phyloP scores from a whole-genome alignment of 306 rosid species.

The Trifolium pratense region DNA sequence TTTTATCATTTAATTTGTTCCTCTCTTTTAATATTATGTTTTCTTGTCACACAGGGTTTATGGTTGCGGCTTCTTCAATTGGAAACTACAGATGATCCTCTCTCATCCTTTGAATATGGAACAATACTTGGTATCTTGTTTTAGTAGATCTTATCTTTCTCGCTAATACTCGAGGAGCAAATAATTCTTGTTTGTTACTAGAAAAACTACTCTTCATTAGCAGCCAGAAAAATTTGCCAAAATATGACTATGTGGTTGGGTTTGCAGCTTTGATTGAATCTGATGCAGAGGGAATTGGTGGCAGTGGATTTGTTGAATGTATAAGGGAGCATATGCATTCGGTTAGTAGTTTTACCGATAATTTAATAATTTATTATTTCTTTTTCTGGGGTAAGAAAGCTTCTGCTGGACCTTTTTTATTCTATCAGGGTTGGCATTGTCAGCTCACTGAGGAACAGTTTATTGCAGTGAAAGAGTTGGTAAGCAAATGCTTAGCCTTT shows the following conservation, averaged over 20 bases:
- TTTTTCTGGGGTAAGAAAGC: conserved; percentile 34
- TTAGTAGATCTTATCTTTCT: conserved; percentile 40
- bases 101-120: conserved; percentile 98
- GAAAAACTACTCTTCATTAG: conserved; percentile 38
- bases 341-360: conserved; percentile 58
- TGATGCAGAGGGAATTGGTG: conserved; percentile 99
- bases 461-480: conserved; percentile 98
- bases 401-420: conserved; percentile 41
- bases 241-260: conserved; percentile 43
- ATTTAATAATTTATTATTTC: conserved; percentile 4
- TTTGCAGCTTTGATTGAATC: conserved; percentile 97
- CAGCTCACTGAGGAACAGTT: conserved; percentile 96
- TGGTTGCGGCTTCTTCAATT: conserved; percentile 96
- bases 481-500: conserved; percentile 43
- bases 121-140: conserved; percentile 83
- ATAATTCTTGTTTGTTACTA: conserved; percentile 34
- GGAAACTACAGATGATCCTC: conserved; percentile 97
- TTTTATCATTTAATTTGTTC: background rate
- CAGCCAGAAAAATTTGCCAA: conserved; percentile 28
- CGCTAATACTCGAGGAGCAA: conserved; percentile 17
- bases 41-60: conserved; percentile 70
- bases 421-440: conserved; percentile 89
- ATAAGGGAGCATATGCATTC: conserved; percentile 96
- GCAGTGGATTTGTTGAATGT: conserved; percentile 97
- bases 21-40: conserved; percentile 1